phyloP scores from a whole-genome alignment of 2,329 filamentous ascomycete genomes.

The Aspergillus niger region DNA sequence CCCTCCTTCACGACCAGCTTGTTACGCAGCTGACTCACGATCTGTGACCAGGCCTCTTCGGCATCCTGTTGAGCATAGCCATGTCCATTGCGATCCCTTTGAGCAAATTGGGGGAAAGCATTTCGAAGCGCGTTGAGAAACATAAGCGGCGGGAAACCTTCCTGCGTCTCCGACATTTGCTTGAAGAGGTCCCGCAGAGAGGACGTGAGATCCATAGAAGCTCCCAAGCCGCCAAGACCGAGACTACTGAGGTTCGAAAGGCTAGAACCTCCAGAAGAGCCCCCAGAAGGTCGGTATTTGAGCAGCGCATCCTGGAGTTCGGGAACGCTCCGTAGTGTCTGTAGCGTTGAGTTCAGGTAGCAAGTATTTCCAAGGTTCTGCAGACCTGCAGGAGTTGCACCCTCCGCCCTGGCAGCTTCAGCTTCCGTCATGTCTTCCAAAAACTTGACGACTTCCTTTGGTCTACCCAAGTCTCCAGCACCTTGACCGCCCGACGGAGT shows the following conservation, averaged over 20 bases:
- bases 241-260: constrained; percentile 54
- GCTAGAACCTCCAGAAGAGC: constrained; percentile 32
- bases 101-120: constrained; percentile 88
- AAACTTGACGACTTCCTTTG: constrained; percentile 82
- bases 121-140: constrained; percentile 80
- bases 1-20: constrained; percentile 69
- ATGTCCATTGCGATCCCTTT: constrained; percentile 76
- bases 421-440: constrained; percentile 97
- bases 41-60: constrained; percentile 97
- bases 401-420: constrained; percentile 78
- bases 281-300: constrained; percentile 57
- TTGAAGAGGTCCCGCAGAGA: constrained; percentile 82
- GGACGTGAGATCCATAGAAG: constrained; percentile 70
- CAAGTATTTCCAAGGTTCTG: constrained; percentile 96
- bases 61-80: constrained; percentile 98
- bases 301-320: constrained; percentile 81
- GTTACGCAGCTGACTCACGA: constrained; percentile 77
- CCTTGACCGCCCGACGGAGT: constrained; percentile 70
- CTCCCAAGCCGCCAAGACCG: constrained; percentile 60
- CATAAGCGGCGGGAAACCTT: constrained; percentile 77
- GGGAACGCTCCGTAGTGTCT: constrained; percentile 82
- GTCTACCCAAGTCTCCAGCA: constrained; percentile 63
- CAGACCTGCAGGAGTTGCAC: constrained; percentile 83
- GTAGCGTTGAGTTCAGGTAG: constrained; percentile 97
- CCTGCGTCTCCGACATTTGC: constrained; percentile 85